These are phyloP conservation scores for Flaveria robusta DNA, from an alignment of 129 eudicot genomes.

Conservation along the genomic window DNA sequence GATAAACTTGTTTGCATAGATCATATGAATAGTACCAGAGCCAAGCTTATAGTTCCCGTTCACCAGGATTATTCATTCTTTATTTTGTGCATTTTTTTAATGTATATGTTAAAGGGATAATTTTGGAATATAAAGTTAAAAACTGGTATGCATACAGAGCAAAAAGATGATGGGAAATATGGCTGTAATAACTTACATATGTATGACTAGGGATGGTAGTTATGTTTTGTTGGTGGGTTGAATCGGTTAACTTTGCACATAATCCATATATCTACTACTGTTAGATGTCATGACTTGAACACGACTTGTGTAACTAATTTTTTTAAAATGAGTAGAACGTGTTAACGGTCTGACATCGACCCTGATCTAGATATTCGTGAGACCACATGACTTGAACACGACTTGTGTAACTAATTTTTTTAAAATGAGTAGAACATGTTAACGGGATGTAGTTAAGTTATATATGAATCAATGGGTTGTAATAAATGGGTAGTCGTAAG, in stretches of 20 bases:
- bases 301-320: no score
- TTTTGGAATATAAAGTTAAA: not conserved
- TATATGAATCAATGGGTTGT: not conserved
- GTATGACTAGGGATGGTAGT: not conserved
- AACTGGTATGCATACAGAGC: not conserved
- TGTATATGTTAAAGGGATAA: not conserved
- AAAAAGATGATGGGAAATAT: not conserved
- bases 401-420: no score
- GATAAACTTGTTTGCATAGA: constrained; percentile 18
- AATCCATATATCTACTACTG: not conserved
- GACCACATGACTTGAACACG: no score
- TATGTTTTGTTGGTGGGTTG: not conserved
- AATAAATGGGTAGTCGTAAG: no score
- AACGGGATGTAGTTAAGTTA: not conserved
- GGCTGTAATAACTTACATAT: not conserved
- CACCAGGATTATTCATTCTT: not conserved
- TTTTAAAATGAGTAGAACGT: not conserved
- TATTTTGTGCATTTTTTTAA: not conserved
- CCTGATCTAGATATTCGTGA: no score
- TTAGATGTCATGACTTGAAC: no score
- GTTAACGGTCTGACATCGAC: no score
- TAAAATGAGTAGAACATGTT: not conserved
- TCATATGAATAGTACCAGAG: constrained; percentile 19
- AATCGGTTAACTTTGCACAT: no score
- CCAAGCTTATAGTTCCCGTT: not conserved